Conservation (phyloP, 495 filamentous ascomycete species). For the Penicillium roqueforti region DNA sequence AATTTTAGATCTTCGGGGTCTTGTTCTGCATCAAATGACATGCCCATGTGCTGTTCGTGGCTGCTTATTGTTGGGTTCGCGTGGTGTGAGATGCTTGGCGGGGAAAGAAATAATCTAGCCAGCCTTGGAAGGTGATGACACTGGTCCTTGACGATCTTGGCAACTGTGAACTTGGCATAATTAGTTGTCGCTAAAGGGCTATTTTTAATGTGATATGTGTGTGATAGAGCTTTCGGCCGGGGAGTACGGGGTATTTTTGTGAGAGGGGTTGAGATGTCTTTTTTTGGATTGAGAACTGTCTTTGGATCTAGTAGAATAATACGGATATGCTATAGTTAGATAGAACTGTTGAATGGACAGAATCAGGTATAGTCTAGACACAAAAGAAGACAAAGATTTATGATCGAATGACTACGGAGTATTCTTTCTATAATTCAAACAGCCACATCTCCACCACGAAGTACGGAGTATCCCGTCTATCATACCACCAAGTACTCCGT, state of each 20-base stretch:
- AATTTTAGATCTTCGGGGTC: constrained; percentile 5
- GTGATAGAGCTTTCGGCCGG: constrained; percentile 1
- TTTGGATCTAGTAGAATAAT: too few species aligned
- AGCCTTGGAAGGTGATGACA: neutral
- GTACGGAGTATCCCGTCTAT: neutral
- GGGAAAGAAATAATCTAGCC: neutral
- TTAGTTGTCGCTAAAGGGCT: neutral
- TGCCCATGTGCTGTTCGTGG: neutral
- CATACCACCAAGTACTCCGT: neutral
- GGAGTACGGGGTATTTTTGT: neutral
- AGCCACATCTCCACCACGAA: too few species aligned
- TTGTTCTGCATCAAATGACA: neutral
- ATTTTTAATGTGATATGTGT: constrained; percentile 8
- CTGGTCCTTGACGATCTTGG: neutral
- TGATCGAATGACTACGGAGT: too few species aligned
- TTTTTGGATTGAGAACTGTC: too few species aligned
- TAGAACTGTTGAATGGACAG: neutral
- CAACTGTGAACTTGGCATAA: neutral
- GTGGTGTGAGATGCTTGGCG: constrained; percentile 10
- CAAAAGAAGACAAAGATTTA: neutral
- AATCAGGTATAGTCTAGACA: too few species aligned
- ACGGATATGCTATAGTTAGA: too few species aligned
- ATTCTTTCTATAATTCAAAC: neutral
- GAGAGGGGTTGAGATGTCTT: neutral
- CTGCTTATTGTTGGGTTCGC: neutral